Base-by-base conservation (phyloP, 768 basidiomycete species). In the Suillus placidus region DNA sequence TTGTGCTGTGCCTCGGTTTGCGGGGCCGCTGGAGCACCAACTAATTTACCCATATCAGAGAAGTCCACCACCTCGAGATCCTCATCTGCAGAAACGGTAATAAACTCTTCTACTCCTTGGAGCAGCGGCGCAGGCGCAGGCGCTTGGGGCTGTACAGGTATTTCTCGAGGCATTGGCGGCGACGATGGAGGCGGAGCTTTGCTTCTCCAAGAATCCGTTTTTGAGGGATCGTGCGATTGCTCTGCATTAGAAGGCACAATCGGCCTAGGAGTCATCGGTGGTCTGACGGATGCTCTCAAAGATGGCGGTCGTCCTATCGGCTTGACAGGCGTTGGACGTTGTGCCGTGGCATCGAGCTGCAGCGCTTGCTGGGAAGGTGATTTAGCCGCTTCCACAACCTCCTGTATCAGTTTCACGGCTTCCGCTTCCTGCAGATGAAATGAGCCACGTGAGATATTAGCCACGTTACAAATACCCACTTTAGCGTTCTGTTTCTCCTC, bases 31-130 rank as follows among this genome's bases (percentile, higher is more conserved):
- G n/a, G 56, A 12, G 67, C 63, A 35, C 85, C 87, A 13, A 91
- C 81, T 66, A 94, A 85, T 77, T 86, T 89, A 51, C 82, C 90
- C 73, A 93, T 81, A 56, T 94, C 92, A 3, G 85, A 84, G 69
- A 93, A 94, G 71, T 94, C 92, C 8, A 94, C 85, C n/a, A 91
- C 84, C 71, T 93, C 92, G 4, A 93, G 82, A 63, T 87, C 84
- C 69, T 89, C 90, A 26, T 83, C 85, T 5, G 82, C 75, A 62
- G 77, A 76, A 49, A 81, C 76, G 20, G 78, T 78, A n/a, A 90
- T 67, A 12, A 74, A 66, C 43, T 72, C 77, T 20, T 75, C 74
- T n/a, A 74, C 65, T 51, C 76, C 80, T 34, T 76, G 74, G 12
- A 83, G 70, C 37, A 76, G 45, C 18, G 75, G 70, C 14, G 73